Evolutionary conservation across 257 asterid genomes (phyloP).

Genomic region (Salvia rosmarinus): DNA sequence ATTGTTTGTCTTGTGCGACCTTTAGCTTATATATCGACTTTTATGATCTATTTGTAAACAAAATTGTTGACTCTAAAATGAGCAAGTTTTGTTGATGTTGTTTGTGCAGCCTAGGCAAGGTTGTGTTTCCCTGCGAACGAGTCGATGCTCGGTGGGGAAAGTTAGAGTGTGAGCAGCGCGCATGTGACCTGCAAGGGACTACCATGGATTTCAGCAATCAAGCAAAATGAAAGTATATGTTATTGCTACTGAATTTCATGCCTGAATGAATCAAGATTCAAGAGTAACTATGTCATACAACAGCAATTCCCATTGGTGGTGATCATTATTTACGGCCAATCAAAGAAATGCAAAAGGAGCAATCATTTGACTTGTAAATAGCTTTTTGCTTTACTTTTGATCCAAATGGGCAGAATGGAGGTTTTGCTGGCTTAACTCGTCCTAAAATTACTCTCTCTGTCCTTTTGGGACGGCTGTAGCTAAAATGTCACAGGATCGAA

Average conservation of each 20-base stretch:
- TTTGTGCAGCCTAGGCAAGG: constrained; percentile 71
- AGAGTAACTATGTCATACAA: neutral
- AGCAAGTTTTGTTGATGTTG: neutral
- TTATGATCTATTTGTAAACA: neutral
- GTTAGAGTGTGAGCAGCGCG: constrained; percentile 87
- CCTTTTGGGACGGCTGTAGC: too few species aligned
- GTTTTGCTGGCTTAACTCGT: too few species aligned
- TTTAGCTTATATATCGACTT: constrained; percentile 1
- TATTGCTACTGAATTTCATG: neutral
- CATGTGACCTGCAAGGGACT: constrained; percentile 78
- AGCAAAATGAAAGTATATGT: constrained; percentile 25
- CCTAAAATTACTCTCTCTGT: too few species aligned
- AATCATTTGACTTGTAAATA: neutral
- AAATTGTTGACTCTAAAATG: neutral
- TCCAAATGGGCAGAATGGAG: too few species aligned
- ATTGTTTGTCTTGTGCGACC: neutral
- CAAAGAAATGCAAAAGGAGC: neutral
- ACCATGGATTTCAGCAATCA: constrained; percentile 44
- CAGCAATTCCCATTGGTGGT: too few species aligned
- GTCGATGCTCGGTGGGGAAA: constrained; percentile 98
- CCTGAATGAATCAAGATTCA: neutral
- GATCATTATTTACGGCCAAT: neutral
- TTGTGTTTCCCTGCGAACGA: constrained; percentile 73
- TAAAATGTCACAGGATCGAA: too few species aligned
- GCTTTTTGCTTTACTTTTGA: too few species aligned